phyloP scores from a whole-genome alignment of 331 rosid genomes.

The Acacia concinna region DNA sequence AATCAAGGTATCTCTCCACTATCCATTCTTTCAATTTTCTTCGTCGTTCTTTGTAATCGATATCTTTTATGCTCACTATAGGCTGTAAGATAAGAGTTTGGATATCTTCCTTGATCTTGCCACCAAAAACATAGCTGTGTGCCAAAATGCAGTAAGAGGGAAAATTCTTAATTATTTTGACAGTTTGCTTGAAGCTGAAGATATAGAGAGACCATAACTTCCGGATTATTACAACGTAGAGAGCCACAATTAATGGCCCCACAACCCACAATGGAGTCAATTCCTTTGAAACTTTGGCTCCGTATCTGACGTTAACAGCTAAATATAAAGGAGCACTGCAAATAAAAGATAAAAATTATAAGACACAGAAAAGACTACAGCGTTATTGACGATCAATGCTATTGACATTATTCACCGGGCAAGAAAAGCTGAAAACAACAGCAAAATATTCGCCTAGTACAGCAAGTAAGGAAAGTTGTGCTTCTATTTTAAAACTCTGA shows the following conservation, averaged over 20 bases:
- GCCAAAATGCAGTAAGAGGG: conserved; percentile 64
- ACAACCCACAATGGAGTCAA: conserved; percentile 80
- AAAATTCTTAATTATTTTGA: conserved; percentile 48
- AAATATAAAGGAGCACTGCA: conserved; percentile 78
- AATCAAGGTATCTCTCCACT: conserved; percentile 70
- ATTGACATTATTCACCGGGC: background rate
- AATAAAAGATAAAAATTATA: conserved; percentile 32
- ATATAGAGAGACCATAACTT: conserved; percentile 56
- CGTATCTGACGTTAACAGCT: conserved; percentile 59
- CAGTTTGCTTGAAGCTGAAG: conserved; percentile 80
- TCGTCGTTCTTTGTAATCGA: conserved; percentile 54
- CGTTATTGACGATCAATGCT: conserved; percentile 6
- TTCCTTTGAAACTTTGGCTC: conserved; percentile 80
- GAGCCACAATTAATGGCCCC: conserved; percentile 71
- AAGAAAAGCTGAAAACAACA: background rate
- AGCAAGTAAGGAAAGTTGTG: background rate
- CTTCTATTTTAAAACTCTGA: background rate
- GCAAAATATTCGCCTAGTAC: background rate
- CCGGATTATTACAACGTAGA: conserved; percentile 59
- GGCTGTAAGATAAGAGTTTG: conserved; percentile 50
- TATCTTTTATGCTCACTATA: conserved; percentile 48
- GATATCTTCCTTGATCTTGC: conserved; percentile 64
- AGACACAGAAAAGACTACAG: conserved; percentile 12
- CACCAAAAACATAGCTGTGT: conserved; percentile 45
- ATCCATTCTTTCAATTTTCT: conserved; percentile 49